Evolutionary conservation across 2,329 filamentous ascomycete species (phyloP), one percentile per base, ranked within the genome.

Genomic region (Neopestalotiopsis sp.): DNA sequence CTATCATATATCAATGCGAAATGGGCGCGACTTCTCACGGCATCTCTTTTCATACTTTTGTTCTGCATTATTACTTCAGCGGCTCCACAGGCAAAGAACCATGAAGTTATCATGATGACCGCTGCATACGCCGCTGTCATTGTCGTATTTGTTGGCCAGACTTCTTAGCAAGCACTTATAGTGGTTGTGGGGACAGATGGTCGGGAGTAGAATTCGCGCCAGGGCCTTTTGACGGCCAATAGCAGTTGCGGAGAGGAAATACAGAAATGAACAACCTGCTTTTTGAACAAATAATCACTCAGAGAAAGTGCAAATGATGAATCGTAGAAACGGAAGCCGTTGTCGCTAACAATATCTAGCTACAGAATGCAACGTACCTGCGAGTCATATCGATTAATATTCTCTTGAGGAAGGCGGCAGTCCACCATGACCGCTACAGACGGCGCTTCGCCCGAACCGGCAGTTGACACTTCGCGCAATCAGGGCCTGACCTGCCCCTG

Each of bases 281-380:
- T 72, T 72, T 7, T 70, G 71, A n/a, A 71, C 66, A 30, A 70
- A 64, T 24, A 65, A 68, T 56, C 24, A n/a, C 17, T 3, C 9
- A 17, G 7, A 20, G 20, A 52, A 52, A n/a, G 45, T 52, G 45
- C 20, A 52, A 52, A n/a, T 52, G 17, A 7, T 52, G 45, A 52
- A 6, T 52, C 45, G 45, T 52, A 52, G 12, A 24, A 52, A 52
- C n/a, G 45, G 57, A 34, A 59, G 24, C 30, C 20, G 28, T 34
- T 34, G 20, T 17, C 30, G 57, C 30, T 17, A 30, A 9, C 13
- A 30, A 17, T 4, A n/a, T 10, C n/a, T 34, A 59, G 57, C 24
- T 59, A 59, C 28, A 32, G 57, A 24, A 34, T 59, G 10, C 57
- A 30, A 59, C 30, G 57, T 59, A 10, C 20, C 10, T 52, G 45